Evolutionary conservation across 169 alveolate genomes (phyloP).

Genomic region (Cystoisospora suis): DNA sequence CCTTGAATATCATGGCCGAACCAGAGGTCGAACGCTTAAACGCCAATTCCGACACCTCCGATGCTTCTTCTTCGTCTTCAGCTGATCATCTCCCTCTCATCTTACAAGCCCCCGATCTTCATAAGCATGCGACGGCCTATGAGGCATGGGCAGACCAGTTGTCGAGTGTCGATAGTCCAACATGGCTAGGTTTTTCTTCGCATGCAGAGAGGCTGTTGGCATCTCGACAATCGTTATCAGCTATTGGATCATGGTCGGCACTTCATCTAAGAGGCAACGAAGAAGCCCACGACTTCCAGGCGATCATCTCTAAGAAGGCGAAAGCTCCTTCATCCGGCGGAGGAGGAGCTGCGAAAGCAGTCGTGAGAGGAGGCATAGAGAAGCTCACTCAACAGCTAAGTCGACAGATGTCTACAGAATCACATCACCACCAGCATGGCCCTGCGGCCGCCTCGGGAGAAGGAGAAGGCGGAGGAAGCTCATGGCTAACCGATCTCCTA

Average conservation of each 20-base stretch:
- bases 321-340: conserved; percentile 7
- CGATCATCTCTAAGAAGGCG: neutral
- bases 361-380: neutral
- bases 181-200: conserved; percentile 67
- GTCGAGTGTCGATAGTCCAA: conserved; percentile 59
- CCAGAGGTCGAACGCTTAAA: neutral
- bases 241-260: conserved; percentile 60
- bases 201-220: conserved; percentile 65
- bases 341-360: conserved; percentile 24
- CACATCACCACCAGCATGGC: too few relatives aligned
- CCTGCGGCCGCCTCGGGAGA: neutral
- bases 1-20: conserved; percentile 41
- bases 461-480: too few relatives aligned
- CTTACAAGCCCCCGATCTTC: conserved; percentile 49
- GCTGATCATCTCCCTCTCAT: neutral
- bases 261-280: conserved; percentile 64
- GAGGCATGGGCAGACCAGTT: conserved; percentile 64
- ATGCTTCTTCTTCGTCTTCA: neutral
- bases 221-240: conserved; percentile 27
- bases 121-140: conserved; percentile 60
- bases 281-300: conserved; percentile 64
- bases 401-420: neutral
- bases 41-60: neutral
- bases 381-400: conserved; percentile 4
- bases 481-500: conserved; percentile 65